Percentiles rank a stretch among this genome's conserved stretches.
phyloP scores from a whole-genome alignment of 192 early-diverging fungal genomes.

The Rhizophagus clarus region DNA sequence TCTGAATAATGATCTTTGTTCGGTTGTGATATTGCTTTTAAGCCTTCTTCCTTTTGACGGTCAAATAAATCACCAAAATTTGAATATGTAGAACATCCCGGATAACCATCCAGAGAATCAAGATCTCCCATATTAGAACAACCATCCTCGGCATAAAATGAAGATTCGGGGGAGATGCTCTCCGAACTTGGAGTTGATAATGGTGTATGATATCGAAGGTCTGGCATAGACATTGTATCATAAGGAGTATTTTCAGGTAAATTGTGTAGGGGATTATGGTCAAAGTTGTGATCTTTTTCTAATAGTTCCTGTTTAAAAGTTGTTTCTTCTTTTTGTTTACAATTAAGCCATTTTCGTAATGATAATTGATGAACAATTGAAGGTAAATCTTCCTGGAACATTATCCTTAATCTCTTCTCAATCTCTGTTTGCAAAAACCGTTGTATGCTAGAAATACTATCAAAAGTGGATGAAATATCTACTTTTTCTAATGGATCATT shows the following conservation, averaged over 20 bases:
- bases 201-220: slow-evolving; percentile 17
- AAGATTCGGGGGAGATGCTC: slow-evolving; percentile 23
- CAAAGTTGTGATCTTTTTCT: slow-evolving; percentile 35
- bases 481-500: slow-evolving; percentile 96
- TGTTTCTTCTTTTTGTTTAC: slow-evolving; percentile 35
- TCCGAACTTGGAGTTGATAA: slow-evolving; percentile 25
- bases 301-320: slow-evolving; percentile 25
- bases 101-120: slow-evolving; percentile 27
- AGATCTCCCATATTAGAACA: slow-evolving; percentile 19
- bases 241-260: slow-evolving; percentile 28
- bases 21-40: slow-evolving; percentile 27
- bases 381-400: slow-evolving; percentile 95
- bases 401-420: slow-evolving; percentile 80
- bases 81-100: slow-evolving; percentile 17
- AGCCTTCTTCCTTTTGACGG: slow-evolving; percentile 23
- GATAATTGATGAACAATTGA: slow-evolving; percentile 91
- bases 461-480: slow-evolving; percentile 96
- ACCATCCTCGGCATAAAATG: slow-evolving; percentile 24
- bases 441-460: slow-evolving; percentile 85
- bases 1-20: slow-evolving; percentile 4
- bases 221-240: slow-evolving; percentile 38
- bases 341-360: slow-evolving; percentile 36
- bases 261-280: slow-evolving; percentile 29
- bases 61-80: slow-evolving; percentile 33
- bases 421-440: slow-evolving; percentile 89